A percentile compares a stretch with the other conserved stretches of the same genome.
phyloP scores from a whole-genome alignment of 257 asterid species.

The Ilex asprella region DNA sequence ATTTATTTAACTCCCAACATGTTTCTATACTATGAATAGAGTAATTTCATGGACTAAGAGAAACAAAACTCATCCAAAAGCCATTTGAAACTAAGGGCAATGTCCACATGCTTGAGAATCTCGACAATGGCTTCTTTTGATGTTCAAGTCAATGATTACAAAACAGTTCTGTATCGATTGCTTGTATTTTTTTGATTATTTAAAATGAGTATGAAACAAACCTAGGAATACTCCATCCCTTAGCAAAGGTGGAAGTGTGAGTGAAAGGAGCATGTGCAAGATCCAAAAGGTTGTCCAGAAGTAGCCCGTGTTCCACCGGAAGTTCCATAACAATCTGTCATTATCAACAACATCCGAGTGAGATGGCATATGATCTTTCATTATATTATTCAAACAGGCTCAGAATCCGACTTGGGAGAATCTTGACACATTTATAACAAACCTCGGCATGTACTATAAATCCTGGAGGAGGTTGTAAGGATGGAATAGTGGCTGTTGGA shows the following conservation, averaged over 20 bases:
- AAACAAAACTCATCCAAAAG: no score
- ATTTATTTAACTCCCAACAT: no score
- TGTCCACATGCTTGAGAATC: no score
- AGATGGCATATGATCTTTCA: constrained; percentile 1
- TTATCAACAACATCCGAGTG: constrained; percentile 10
- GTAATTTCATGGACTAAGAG: no score
- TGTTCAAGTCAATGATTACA: no score
- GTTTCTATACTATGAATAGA: no score
- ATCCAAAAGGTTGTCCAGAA: constrained; percentile 91
- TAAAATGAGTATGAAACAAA: constrained; percentile 11
- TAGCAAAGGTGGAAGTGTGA: constrained; percentile 92
- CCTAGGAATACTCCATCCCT: constrained; percentile 98
- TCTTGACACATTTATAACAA: constrained; percentile 2
- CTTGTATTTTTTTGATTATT: no score
- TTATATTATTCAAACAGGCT: neutral
- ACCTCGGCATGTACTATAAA: constrained; percentile 97
- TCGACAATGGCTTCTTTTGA: no score
- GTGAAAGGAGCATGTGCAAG: constrained; percentile 98
- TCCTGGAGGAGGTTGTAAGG: constrained; percentile 76
- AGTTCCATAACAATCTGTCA: constrained; percentile 89
- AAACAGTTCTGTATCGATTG: no score
- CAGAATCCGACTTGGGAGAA: neutral
- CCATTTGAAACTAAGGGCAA: no score
- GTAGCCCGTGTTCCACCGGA: constrained; percentile 90
- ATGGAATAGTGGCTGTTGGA: constrained; percentile 73